phyloP scores from a whole-genome alignment of 2,329 filamentous ascomycete species.

The Emericellopsis atlantica region DNA sequence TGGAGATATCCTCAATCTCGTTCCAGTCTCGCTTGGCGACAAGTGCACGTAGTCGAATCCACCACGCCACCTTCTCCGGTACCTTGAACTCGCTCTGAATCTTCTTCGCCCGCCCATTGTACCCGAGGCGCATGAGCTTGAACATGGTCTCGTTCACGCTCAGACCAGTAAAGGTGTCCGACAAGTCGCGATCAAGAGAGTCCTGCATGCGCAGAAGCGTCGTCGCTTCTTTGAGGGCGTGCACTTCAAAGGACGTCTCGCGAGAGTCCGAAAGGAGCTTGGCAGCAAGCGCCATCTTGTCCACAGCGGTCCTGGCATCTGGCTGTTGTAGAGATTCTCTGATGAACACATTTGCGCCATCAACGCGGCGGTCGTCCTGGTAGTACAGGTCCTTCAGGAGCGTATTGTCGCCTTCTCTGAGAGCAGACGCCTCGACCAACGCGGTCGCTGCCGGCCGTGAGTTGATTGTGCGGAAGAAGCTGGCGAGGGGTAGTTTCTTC shows the following conservation, averaged over 20 bases:
- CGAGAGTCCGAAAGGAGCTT: conserved; percentile 77
- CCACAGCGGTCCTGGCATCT: conserved; percentile 55
- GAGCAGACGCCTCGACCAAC: conserved; percentile 74
- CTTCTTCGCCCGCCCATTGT: conserved; percentile 75
- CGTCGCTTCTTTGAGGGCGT: conserved; percentile 66
- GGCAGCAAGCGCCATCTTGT: conserved; percentile 79
- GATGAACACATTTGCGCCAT: conserved; percentile 79
- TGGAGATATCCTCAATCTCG: conserved; percentile 77
- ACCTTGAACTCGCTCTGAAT: conserved; percentile 88
- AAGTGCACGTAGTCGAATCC: conserved; percentile 70
- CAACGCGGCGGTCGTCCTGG: conserved; percentile 82
- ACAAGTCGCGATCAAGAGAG: conserved; percentile 71
- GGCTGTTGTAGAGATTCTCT: conserved; percentile 69
- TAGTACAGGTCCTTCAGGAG: conserved; percentile 94
- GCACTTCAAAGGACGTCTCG: conserved; percentile 62
- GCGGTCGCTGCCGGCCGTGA: conserved; percentile 74
- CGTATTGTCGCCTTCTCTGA: conserved; percentile 56
- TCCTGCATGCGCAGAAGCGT: conserved; percentile 79
- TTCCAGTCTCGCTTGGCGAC: conserved; percentile 86
- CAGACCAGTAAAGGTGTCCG: conserved; percentile 65
- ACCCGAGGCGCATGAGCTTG: conserved; percentile 70
- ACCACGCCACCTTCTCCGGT: conserved; percentile 81
- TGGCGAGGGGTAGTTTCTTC: conserved; percentile 78
- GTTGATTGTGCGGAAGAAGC: conserved; percentile 88
- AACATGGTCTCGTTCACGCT: conserved; percentile 88